Percentiles rank a stretch among this genome's conserved stretches.
phyloP scores from a whole-genome alignment of 495 filamentous ascomycete genomes.

The Cladorrhinum samala region DNA sequence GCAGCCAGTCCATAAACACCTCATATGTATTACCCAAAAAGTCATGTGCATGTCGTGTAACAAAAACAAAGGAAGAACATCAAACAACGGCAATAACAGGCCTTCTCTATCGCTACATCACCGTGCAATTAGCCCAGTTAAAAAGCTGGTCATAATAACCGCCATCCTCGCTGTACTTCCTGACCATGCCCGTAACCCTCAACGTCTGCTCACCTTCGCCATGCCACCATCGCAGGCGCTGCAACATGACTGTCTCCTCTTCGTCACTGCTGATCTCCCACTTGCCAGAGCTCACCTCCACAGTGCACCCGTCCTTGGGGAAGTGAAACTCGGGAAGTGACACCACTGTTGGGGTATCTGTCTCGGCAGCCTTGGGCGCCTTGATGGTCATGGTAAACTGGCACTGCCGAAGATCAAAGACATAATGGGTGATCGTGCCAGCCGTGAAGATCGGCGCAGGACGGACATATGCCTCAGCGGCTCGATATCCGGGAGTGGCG shows the following conservation, averaged over 20 bases:
- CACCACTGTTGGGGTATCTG: slow-evolving; percentile 70
- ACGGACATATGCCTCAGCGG: slow-evolving; percentile 85
- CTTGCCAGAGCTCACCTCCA: slow-evolving; percentile 78
- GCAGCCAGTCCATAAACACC: too few species aligned
- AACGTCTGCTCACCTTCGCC: slow-evolving; percentile 74
- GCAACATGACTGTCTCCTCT: slow-evolving; percentile 56
- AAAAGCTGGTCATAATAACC: slow-evolving; percentile 43
- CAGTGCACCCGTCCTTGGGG: slow-evolving; percentile 58
- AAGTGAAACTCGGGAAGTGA: slow-evolving; percentile 94
- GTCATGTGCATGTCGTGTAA: too few species aligned
- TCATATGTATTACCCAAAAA: too few species aligned
- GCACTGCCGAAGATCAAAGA: slow-evolving; percentile 72
- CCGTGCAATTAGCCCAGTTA: slow-evolving; percentile 35
- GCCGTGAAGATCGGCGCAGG: slow-evolving; percentile 73
- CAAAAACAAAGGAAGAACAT: neutral
- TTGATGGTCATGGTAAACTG: slow-evolving; percentile 64
- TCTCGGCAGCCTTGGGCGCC: slow-evolving; percentile 42
- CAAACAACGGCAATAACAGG: neutral
- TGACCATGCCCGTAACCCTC: slow-evolving; percentile 66
- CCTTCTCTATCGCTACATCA: slow-evolving; percentile 32
- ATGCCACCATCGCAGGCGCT: slow-evolving; percentile 87
- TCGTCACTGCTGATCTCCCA: slow-evolving; percentile 77
- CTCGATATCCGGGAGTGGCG: slow-evolving; percentile 66
- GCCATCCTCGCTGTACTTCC: slow-evolving; percentile 38
- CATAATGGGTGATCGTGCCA: slow-evolving; percentile 59